Evolutionary conservation across 192 early-diverging fungal genomes (phyloP).

Genomic region (Tieghemiomyces parasiticus): DNA sequence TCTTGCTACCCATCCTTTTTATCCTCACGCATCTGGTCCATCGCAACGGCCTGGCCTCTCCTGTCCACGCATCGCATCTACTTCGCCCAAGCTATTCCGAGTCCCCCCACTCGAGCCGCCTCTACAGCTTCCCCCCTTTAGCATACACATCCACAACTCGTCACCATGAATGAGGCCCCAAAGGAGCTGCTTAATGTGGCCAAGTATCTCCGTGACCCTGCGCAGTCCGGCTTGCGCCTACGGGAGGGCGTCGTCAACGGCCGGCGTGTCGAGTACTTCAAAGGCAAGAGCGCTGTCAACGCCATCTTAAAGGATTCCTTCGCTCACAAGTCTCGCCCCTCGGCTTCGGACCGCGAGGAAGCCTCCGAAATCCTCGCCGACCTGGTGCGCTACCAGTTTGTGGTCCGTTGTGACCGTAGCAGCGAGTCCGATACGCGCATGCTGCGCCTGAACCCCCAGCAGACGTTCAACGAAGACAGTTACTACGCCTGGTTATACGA

Average conservation of each 20-base stretch:
- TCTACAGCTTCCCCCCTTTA: too few species aligned
- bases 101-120: too few species aligned
- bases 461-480: conserved; percentile 58
- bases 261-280: conserved; percentile 82
- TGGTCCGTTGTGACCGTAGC: conserved; percentile 57
- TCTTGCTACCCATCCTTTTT: too few species aligned
- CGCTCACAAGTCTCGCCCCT: conserved; percentile 25
- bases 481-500: conserved; percentile 94
- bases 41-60: too few species aligned
- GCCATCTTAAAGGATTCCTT: conserved; percentile 20
- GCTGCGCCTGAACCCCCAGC: conserved; percentile 36
- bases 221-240: conserved; percentile 54
- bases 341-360: conserved; percentile 36
- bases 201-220: conserved; percentile 58
- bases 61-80: too few species aligned
- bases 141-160: too few species aligned
- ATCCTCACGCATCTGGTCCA: too few species aligned
- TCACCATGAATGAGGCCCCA: conserved; percentile 17
- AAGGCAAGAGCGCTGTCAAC: conserved; percentile 45
- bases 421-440: conserved; percentile 26
- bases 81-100: too few species aligned
- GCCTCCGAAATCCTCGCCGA: conserved; percentile 46
- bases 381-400: conserved; percentile 54
- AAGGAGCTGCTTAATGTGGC: conserved; percentile 51
- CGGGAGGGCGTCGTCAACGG: conserved; percentile 83